Evolutionary conservation across 371 early-diverging fungal species (phyloP), one percentile per base, ranked within the genome.

Genomic region (Basidiobolus heterosporus): DNA sequence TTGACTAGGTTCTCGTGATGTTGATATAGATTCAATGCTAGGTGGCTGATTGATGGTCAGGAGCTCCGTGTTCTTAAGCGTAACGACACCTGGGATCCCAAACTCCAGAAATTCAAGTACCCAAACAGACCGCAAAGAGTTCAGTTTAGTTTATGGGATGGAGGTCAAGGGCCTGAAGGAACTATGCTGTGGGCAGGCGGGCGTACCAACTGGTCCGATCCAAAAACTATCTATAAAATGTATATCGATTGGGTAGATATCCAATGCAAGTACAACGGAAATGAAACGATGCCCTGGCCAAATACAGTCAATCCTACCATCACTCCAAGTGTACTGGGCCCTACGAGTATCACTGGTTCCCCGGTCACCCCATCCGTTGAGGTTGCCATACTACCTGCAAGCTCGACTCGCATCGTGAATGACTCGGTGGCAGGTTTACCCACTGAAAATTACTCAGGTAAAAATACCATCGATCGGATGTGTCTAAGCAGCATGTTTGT

Each of bases 71-170:
- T 57, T 16, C 54, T 69, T 50, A 64, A 46, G 39, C 43, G 41
- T 38, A 60, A 47, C 14, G 36, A 49, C 35, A 50, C 52, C 18
- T 62, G 46, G 54, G 53, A 48, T 42, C 45, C 44, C 42, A 58
- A 49, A 7, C 39, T 49, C 11, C 41, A 53, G 24, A 50, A 49
- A 16, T 60, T 50, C 57, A 63, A 57, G 53, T 78, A 53, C 57
- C 80, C 80, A 1, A 59, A 63, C 13, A 54, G 65, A 3, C 70
- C 71, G 24, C 56, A 72, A 14, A 57, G 58, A 42, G 61, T 81
- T 46, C 67, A 70, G 47, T 69, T 72, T 61, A 74, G 76, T 17
- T 66, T 79, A 45, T 81, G 82, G 82, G 80, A 81, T 54, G 82
- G 78, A 36, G 75, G 78, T 38, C 63, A 62, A 30, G 70, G 69